Evolutionary conservation across 345 rosid species (phyloP), one percentile per base, ranked within the genome.

Genomic region (Bruguiera gymnorhiza): DNA sequence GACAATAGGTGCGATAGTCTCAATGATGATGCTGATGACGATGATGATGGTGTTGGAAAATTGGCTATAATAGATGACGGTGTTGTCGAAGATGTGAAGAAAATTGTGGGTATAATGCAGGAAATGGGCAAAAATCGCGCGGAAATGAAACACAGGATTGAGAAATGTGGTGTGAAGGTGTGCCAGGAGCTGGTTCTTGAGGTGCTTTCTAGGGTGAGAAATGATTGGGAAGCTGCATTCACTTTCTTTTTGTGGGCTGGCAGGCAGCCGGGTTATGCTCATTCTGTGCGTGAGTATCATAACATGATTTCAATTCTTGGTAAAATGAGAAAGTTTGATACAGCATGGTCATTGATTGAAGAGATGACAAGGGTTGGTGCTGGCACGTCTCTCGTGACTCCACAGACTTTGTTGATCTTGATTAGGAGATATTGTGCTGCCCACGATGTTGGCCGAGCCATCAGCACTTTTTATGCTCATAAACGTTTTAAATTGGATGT

Each of bases 311-410:
- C 89, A 18, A 86, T 90, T 66, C 88, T 92, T 19, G 93, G 91
- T 51, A 92, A 95, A 73, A 85, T 85, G 96, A 83, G 95, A 78
- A 92, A 88, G 83, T 95, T 92, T 53, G 97, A 88, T 80, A 90
- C 96, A 9, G 97, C 97, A 5, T 95, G 97, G 97, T 63, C 79
- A 1, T 80, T 95, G 83, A 82, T 95, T 62, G 93, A 95, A 68
- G 97, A 95, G 81, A 87, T 92, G 97, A 82, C 85, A 79, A 89
- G 86, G 52, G 73, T 75, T 6, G 70, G 39, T 53, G 71, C 70
- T 13, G 87, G 82, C 53, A 79, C 81, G 29, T 87, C 85, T 76
- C 83, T 94, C 50, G 85, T 90, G 53, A 86, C 85, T 21, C 82
- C 94, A 1, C 96, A 88, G 79, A 92, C 96, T 56, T 82, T 92